Evolutionary conservation across 805 yeast genomes (phyloP), one percentile per base, ranked within the genome.

Genomic region (Pichia phayaonensis): DNA sequence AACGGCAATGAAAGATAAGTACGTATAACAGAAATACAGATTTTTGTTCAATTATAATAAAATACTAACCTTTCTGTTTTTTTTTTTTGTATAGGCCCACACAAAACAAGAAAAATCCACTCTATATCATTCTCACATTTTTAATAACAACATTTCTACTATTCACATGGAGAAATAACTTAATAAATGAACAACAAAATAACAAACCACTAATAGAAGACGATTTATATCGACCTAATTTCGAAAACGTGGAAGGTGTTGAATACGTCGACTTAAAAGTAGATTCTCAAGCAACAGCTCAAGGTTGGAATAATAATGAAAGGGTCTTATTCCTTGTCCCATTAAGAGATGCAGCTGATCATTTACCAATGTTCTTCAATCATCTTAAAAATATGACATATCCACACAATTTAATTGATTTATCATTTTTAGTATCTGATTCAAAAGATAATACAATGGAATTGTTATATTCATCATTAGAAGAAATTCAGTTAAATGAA

Each of bases 361-460:
- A 79, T 60, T 68, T 79, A 58, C 83, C 83, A 38, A 79, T 79
- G 84, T 79, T 79, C 56, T 79, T 79, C 56, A 70, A 74, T 36
- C 82, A 78, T 59, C 72, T 79, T 79, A 63, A 61, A 51, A 78
- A 79, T 63, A 68, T 79, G 65, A 75, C 83, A 6, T 79, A 79
- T 55, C 84, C 83, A 16, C 84, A 79, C 59, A 62, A 72, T 53
- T 64, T 77, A 54, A 76, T 79, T 42, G 84, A 79, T 59, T 67
- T 79, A 58, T 81, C 97, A 21, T 92, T 92, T 62, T 69, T 92
- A 61, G 95, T 92, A 4, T 83, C 94, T 45, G 98, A 92, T 68
- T 86, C 96, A 1, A 80, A 84, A 22, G 98, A 90, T 68, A 82
- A 86, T 61, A 92, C 97, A 16, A 75, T 90, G 80, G 84, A 80